Conservation (phyloP, 2,329 filamentous ascomycete species). For the Pseudopithomyces chartarum region DNA sequence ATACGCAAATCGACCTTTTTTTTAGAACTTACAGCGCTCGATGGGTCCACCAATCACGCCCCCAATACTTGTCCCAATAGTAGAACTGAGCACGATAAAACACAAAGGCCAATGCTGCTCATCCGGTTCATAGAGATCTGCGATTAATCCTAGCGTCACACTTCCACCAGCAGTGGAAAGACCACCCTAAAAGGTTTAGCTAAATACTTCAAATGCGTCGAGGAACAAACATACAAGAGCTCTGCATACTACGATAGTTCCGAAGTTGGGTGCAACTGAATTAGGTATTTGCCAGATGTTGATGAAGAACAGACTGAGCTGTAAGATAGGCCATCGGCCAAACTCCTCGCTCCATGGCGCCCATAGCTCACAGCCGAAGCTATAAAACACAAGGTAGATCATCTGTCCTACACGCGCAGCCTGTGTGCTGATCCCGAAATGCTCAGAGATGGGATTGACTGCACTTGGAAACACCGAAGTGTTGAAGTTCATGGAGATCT, state of each 20-base stretch:
- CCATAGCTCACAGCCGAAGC: conserved; percentile 86
- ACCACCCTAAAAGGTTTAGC: conserved; percentile 52
- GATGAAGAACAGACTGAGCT: conserved; percentile 71
- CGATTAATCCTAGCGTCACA: conserved; percentile 66
- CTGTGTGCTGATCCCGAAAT: conserved; percentile 57
- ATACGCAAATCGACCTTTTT: no score
- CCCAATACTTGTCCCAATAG: conserved; percentile 75
- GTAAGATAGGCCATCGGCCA: conserved; percentile 74
- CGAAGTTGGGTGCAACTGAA: conserved; percentile 66
- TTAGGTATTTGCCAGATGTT: conserved; percentile 75
- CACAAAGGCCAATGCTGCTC: conserved; percentile 63
- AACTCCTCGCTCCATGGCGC: conserved; percentile 80
- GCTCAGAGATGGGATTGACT: conserved; percentile 56
- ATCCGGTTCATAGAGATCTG: conserved; percentile 63
- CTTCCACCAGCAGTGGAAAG: conserved; percentile 63
- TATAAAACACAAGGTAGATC: conserved; percentile 74
- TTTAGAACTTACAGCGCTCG: conserved; percentile 45
- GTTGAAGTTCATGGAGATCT: conserved; percentile 63
- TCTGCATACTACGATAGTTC: conserved; percentile 66
- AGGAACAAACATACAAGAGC: conserved; percentile 54
- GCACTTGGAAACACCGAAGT: conserved; percentile 60
- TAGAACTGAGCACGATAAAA: conserved; percentile 56
- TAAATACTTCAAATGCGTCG: conserved; percentile 61
- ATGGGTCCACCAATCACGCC: conserved; percentile 67
- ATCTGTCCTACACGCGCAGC: conserved; percentile 29